Evolutionary conservation across 1,284 basidiomycete species (phyloP).

Genomic region (Leccinum pseudoinsigne): DNA sequence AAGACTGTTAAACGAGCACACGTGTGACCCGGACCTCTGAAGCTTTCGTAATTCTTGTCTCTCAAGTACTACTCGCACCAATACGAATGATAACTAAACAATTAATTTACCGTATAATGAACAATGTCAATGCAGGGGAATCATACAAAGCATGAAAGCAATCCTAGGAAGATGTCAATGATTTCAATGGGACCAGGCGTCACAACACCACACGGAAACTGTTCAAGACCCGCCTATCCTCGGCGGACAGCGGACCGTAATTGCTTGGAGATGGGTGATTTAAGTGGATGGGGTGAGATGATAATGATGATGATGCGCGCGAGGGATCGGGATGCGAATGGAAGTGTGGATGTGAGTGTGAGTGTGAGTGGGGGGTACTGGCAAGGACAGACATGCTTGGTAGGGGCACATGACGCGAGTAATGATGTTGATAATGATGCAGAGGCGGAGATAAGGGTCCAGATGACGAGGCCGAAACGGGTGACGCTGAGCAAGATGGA

Average conservation of each 20-base stretch:
- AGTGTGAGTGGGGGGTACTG: constrained; percentile 17
- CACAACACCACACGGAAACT: constrained; percentile 56
- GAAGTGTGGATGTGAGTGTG: not conserved
- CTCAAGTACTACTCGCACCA: not conserved
- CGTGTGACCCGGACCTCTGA: not conserved
- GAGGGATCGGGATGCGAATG: constrained; percentile 26
- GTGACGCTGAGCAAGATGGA: constrained; percentile 39
- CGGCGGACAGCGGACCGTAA: constrained; percentile 54
- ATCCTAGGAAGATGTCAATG: constrained; percentile 4
- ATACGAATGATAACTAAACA: not conserved
- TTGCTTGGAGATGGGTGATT: constrained; percentile 30
- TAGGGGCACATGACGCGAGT: constrained; percentile 23
- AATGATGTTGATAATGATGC: constrained; percentile 18
- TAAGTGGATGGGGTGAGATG: constrained; percentile 23
- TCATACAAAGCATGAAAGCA: not conserved
- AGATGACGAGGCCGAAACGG: constrained; percentile 41
- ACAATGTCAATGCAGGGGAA: constrained; percentile 7
- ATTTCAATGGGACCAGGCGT: constrained; percentile 13
- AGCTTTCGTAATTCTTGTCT: not conserved
- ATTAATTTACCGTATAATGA: not conserved
- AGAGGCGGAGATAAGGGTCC: constrained; percentile 27
- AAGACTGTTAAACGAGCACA: not conserved
- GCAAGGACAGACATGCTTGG: constrained; percentile 26
- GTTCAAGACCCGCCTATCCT: constrained; percentile 56
- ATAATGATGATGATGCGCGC: not conserved